Conservation (phyloP, 805 yeast genomes). For the Candida namnaoensis region DNA sequence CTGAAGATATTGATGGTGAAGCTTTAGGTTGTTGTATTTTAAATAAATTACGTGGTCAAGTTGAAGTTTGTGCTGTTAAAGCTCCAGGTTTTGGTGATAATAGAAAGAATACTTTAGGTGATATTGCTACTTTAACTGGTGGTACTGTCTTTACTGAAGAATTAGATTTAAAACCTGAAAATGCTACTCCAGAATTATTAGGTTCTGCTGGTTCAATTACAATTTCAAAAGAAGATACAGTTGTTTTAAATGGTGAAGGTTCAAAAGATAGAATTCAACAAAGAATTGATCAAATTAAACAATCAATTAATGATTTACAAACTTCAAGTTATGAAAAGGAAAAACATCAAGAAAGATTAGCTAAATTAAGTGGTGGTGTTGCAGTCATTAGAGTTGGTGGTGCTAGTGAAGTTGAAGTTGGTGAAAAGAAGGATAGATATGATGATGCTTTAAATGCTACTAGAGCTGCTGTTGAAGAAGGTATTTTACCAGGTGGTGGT, state of each 20-base stretch:
- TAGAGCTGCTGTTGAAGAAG: constrained; percentile 98
- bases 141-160: constrained; percentile 86
- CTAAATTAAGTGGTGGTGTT: constrained; percentile 96
- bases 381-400: constrained; percentile 98
- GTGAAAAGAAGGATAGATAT: constrained; percentile 98
- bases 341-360: constrained; percentile 94
- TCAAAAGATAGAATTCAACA: constrained; percentile 67
- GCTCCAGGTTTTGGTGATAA: constrained; percentile 99
- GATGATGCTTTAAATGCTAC: constrained; percentile 98
- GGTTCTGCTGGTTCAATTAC: constrained; percentile 91
- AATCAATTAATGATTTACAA: constrained; percentile 61
- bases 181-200: constrained; percentile 80
- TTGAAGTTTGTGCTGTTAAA: constrained; percentile 93
- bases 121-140: constrained; percentile 89
- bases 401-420: constrained; percentile 92
- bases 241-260: constrained; percentile 89
- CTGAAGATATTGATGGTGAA: constrained; percentile 97
- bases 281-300: constrained; percentile 92
- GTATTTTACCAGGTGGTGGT: constrained; percentile 99
- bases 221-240: constrained; percentile 93
- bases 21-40: constrained; percentile 96
- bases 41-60: constrained; percentile 97
- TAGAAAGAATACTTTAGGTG: constrained; percentile 93
- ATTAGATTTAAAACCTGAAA: constrained; percentile 90
- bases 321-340: constrained; percentile 88